Evolutionary conservation across 1,284 basidiomycete genomes (phyloP).

Genomic region (Cryptococcus hybrid): DNA sequence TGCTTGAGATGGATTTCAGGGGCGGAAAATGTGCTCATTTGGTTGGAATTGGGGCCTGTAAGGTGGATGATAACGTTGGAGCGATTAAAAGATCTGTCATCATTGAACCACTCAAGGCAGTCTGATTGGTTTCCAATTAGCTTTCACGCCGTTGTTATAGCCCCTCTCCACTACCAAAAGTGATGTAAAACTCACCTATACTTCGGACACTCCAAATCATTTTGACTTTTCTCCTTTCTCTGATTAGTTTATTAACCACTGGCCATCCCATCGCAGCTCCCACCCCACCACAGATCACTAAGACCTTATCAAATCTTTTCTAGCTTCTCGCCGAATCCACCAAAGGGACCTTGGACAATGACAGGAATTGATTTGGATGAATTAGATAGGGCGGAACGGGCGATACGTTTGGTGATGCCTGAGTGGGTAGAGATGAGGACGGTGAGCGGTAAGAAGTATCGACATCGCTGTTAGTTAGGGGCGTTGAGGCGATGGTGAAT

Average conservation of each 20-base stretch:
- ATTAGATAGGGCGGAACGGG: background rate
- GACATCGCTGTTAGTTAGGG: background rate
- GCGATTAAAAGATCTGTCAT: background rate
- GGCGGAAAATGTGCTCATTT: background rate
- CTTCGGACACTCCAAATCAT: conserved; percentile 6
- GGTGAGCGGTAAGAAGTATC: background rate
- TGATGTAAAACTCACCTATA: background rate
- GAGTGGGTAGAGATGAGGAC: conserved; percentile 1
- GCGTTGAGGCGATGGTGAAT: conserved; percentile 3
- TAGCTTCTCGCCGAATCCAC: conserved; percentile 1
- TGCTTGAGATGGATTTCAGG: background rate
- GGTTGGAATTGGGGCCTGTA: background rate
- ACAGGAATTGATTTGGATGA: background rate
- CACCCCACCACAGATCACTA: conserved; percentile 4
- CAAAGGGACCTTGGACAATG: conserved; percentile 6
- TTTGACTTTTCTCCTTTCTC: background rate
- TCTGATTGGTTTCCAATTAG: background rate
- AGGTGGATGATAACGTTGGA: conserved; percentile 5
- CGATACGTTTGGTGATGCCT: conserved; percentile 2
- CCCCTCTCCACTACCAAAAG: background rate
- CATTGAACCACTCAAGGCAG: conserved; percentile 1
- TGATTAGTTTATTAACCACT: background rate
- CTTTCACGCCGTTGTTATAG: background rate
- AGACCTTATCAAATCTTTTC: conserved; percentile 3
- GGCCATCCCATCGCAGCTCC: conserved; percentile 5